These are phyloP conservation scores for Crataegus laevigata DNA, from an alignment of 306 rosid genomes.

Conservation along the genomic window DNA sequence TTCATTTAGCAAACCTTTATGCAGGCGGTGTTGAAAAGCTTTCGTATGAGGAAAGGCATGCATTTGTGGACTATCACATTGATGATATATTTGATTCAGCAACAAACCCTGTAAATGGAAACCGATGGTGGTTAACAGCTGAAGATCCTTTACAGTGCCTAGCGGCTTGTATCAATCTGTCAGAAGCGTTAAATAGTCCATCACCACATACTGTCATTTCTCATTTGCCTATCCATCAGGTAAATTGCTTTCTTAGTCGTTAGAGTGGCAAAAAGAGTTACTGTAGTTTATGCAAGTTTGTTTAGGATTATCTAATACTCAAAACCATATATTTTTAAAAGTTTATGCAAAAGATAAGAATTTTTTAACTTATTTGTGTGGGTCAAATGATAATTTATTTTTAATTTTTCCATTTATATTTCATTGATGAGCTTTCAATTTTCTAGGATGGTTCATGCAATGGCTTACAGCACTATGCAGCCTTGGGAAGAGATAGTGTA, in stretches of 20 bases:
- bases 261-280: too few relatives aligned
- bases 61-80: constrained; percentile 67
- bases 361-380: background rate
- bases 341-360: background rate
- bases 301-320: background rate
- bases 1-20: constrained; percentile 69
- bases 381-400: background rate
- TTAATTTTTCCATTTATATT: background rate
- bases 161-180: constrained; percentile 77
- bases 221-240: constrained; percentile 82
- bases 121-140: constrained; percentile 80
- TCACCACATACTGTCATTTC: constrained; percentile 69
- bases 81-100: constrained; percentile 74
- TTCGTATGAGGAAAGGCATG: constrained; percentile 63
- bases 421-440: constrained; percentile 13
- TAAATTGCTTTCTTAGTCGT: constrained; percentile 15
- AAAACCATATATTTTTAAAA: background rate
- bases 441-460: constrained; percentile 90
- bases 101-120: constrained; percentile 60
- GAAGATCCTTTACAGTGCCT: constrained; percentile 92
- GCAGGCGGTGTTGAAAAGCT: constrained; percentile 73
- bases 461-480: constrained; percentile 91
- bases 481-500: constrained; percentile 77
- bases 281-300: constrained; percentile 4
- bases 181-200: constrained; percentile 71